Evolutionary conservation across 768 basidiomycete species (phyloP), one percentile per base, ranked within the genome.

Genomic region (Suillus bovinus): DNA sequence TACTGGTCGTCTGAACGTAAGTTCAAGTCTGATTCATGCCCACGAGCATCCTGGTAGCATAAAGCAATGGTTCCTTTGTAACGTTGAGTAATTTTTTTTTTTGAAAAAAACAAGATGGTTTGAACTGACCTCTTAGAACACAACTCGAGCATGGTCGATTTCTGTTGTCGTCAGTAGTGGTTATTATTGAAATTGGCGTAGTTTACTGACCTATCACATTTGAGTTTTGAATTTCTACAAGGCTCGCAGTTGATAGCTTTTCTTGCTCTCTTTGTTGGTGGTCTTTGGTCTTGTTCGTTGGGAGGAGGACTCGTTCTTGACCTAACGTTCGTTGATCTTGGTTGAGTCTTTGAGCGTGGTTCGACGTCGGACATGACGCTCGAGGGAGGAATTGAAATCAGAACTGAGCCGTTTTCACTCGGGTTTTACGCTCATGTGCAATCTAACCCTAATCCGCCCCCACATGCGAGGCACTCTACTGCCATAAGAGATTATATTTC

Each of bases 221-320:
- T 93, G 68, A 93, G 85, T 77, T 93, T 92, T 80, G 88, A 90
- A 68, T 87, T 89, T 71, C 92, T 82, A 78, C 92, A 94, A 3
- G 92, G 92, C 68, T 92, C 91, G 71, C 92, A 94, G 77, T 94
- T 94, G 68, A 94, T 92, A 20, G 92, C 91, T 71, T 93, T 93
- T 63, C 92, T 81, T 0, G 92, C 89, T 52, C 92, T 87, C 75
- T 93, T 94, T 27, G 90, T 86, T 3, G 90, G 89, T 0, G 88
- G 88, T 0, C 86, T 80, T 29, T 82, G 80, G 70, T 88, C 87
- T 50, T 80, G 81, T 24, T 86, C 85, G 39, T 75, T 77, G 16
- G 85, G 84, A 1, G 85, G 82, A 0, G 73, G 73, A 34, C 69
- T 70, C 0, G 82, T 79, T 60, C 86, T 73, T 24, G 79, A 79